A percentile compares a stretch with the other conserved stretches of the same genome.
Evolutionary conservation across 2,329 filamentous ascomycete species (phyloP).

Genomic region (Clonostachys rhizophaga): DNA sequence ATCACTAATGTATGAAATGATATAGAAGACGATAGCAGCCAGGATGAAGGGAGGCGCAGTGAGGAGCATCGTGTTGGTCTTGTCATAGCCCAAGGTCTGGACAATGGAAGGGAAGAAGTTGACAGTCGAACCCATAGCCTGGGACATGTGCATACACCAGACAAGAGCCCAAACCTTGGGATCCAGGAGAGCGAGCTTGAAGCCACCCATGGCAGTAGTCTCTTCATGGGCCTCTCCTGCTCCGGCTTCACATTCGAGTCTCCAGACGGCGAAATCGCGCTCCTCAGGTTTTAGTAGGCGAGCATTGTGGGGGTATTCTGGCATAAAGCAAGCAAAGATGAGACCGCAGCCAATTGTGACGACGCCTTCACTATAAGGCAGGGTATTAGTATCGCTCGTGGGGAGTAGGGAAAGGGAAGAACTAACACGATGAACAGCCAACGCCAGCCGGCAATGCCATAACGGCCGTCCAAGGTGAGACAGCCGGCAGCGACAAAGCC

Average conservation of each 20-base stretch:
- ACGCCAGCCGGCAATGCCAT: conserved; percentile 43
- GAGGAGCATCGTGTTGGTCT: conserved; percentile 54
- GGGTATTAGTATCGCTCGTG: not conserved
- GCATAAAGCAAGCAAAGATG: conserved; percentile 50
- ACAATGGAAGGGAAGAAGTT: conserved; percentile 46
- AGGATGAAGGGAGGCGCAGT: conserved; percentile 63
- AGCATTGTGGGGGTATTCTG: conserved; percentile 43
- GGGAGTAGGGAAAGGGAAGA: too few relatives aligned
- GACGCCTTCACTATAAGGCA: conserved; percentile 45
- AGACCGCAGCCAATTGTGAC: conserved; percentile 59
- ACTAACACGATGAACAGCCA: conserved; percentile 43
- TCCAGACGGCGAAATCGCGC: conserved; percentile 55
- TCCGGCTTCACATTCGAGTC: conserved; percentile 61
- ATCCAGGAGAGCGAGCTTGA: conserved; percentile 47
- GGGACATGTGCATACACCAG: conserved; percentile 22
- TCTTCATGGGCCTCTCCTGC: conserved; percentile 54
- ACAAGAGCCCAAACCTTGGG: conserved; percentile 55
- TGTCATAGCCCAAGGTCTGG: conserved; percentile 56
- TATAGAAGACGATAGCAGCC: conserved; percentile 34
- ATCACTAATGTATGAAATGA: conserved; percentile 57
- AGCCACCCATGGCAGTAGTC: conserved; percentile 48
- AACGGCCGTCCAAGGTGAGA: conserved; percentile 35
- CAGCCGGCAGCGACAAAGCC: conserved; percentile 44
- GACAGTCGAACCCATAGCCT: conserved; percentile 28
- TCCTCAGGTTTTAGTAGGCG: conserved; percentile 10